Conservation (phyloP, 371 early-diverging fungal species). For the Mortierella sp. region DNA sequence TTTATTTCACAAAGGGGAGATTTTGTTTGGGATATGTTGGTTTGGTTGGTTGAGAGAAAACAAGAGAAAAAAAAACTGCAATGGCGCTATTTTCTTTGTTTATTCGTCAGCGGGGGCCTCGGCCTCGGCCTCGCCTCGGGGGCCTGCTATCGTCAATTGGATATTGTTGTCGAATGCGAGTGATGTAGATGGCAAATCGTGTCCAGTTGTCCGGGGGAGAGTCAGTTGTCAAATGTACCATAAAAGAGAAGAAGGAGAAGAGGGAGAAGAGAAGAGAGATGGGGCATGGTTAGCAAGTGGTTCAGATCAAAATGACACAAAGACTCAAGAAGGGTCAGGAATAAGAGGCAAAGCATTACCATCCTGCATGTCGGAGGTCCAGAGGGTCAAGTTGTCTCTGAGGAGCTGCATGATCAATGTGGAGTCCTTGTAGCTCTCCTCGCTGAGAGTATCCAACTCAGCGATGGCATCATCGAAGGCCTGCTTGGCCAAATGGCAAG, state of each 20-base stretch:
- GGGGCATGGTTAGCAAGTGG: background rate
- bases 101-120: constrained; percentile 46
- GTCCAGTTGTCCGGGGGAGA: background rate
- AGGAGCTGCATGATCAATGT: constrained; percentile 99
- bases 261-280: constrained; percentile 1
- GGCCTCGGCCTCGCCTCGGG: constrained; percentile 44
- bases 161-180: background rate
- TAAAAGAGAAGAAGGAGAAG: background rate
- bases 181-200: background rate
- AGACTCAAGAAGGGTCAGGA: background rate
- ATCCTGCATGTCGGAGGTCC: constrained; percentile 99
- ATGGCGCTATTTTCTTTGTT: constrained; percentile 8
- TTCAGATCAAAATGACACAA: background rate
- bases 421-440: constrained; percentile 99
- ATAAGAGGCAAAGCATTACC: constrained; percentile 39
- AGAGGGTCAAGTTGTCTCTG: constrained; percentile 99
- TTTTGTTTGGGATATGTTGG: background rate
- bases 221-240: constrained; percentile 1
- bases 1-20: constrained; percentile 13
- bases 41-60: background rate
- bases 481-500: constrained; percentile 99
- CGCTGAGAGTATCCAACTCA: constrained; percentile 98
- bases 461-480: constrained; percentile 99
- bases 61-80: background rate
- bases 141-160: constrained; percentile 12